Percentiles rank a stretch among this genome's conserved stretches.
Evolutionary conservation across 805 yeast genomes (phyloP).

Genomic region (Spathaspora girioi): DNA sequence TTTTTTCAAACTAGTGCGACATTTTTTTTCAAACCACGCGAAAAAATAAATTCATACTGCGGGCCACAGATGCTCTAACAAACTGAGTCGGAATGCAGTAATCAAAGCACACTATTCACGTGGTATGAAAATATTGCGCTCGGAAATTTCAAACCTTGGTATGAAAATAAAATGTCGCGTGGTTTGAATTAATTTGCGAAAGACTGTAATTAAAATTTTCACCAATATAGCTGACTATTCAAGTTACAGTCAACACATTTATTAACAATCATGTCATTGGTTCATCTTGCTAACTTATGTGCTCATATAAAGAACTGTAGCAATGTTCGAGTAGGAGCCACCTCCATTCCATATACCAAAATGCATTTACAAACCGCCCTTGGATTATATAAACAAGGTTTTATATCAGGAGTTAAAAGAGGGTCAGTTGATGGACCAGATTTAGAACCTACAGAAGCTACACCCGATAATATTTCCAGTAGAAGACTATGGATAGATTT

Average conservation of each 20-base stretch:
- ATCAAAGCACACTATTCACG: too few species aligned
- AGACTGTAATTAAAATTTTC: neutral
- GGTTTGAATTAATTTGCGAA: too few species aligned
- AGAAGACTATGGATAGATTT: constrained; percentile 90
- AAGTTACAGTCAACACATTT: neutral
- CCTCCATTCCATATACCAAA: constrained; percentile 79
- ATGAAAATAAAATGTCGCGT: too few species aligned
- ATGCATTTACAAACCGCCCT: constrained; percentile 80
- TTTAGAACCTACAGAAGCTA: constrained; percentile 63
- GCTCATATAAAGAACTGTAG: constrained; percentile 88
- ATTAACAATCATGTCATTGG: constrained; percentile 68
- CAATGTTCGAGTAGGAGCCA: constrained; percentile 65
- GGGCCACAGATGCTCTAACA: too few species aligned
- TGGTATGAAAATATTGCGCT: too few species aligned
- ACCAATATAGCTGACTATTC: neutral
- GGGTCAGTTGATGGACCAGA: constrained; percentile 90
- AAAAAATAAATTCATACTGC: too few species aligned
- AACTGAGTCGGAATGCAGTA: too few species aligned
- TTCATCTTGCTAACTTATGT: constrained; percentile 77
- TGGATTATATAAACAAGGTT: constrained; percentile 88
- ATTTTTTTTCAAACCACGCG: too few species aligned
- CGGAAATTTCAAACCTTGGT: too few species aligned
- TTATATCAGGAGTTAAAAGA: constrained; percentile 75
- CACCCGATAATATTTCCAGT: constrained; percentile 81
- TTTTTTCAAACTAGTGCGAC: too few species aligned